Evolutionary conservation across 768 basidiomycete genomes (phyloP), one percentile per base, ranked within the genome.

Genomic region (Mycena rosella): DNA sequence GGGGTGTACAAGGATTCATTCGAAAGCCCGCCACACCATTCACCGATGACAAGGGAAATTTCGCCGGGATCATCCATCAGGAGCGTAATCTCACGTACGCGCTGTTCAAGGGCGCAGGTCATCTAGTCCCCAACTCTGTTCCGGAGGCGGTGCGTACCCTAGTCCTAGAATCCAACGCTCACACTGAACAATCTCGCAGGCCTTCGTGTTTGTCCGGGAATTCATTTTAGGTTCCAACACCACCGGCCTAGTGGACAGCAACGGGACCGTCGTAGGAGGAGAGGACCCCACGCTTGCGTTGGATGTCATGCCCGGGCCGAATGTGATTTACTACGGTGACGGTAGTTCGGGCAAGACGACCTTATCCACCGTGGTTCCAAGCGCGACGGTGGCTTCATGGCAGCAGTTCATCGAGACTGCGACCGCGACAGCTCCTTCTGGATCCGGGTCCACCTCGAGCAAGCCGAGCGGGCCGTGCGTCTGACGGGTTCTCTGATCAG

Each of bases 1-100:
- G 84, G 11, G 87, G 85, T 3, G 82, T 84, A 26, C 84, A 81
- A 71, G 87, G 87, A 20, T 88, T 88, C 74, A 82, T 82, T 5
- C 77, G 80, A 42, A 73, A 78, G 51, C 87, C 87, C 0, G 76
- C 80, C 5, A 87, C 87, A 0, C 78, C 85, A 0, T 88, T 84
- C 82, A 77, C 74, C 51, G 82, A 85, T 27, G 84, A 86, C 55
- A 69, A 76, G 5, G 83, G 83, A 8, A 76, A 80, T 34, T 78
- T 81, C 53, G 83, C 80, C 0, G 87, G 87, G 0, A 82, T 87
- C 40, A 77, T 87, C 2, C 87, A 87, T 68, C 85, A 86, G 71
- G 87, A 88, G 72, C 83, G 87, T 26, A 82, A 81, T 42, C 82
- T 85, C 81, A 72, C 70, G 77, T 71, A 67, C 40, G 73, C 36